Evolutionary conservation across 1,284 basidiomycete genomes (phyloP).

Genomic region (Baeospora myosura): DNA sequence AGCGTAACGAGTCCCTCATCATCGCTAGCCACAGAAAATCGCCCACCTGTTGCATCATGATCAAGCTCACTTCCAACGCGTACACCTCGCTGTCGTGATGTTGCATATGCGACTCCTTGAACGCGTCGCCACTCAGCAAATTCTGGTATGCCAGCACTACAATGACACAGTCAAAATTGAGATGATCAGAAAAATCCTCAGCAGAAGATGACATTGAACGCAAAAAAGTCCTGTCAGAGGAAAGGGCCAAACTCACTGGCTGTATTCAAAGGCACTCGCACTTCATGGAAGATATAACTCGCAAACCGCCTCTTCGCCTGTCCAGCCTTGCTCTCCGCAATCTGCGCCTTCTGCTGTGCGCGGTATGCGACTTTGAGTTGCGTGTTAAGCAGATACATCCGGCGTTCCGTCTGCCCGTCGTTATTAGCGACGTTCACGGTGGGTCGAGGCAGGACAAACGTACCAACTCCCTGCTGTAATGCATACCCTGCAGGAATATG

Average conservation of each 20-base stretch:
- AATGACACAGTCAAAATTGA: conserved; percentile 3
- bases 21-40: not conserved
- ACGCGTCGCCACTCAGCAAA: not conserved
- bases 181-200: conserved; percentile 1
- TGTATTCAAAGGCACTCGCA: conserved; percentile 87
- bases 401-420: conserved; percentile 28
- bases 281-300: conserved; percentile 62
- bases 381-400: conserved; percentile 41
- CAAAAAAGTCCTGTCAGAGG: no score
- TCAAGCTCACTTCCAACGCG: conserved; percentile 3
- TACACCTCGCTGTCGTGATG: not conserved
- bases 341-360: conserved; percentile 45
- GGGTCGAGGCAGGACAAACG: conserved; percentile 2
- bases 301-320: conserved; percentile 23
- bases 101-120: not conserved
- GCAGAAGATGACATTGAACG: not conserved
- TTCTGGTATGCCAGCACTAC: not conserved
- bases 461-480: conserved; percentile 26
- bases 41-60: not conserved
- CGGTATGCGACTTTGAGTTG: conserved; percentile 40
- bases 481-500: conserved; percentile 26
- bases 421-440: conserved; percentile 1
- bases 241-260: conserved; percentile 66
- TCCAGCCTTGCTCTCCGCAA: conserved; percentile 36
- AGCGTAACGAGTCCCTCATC: not conserved